Conservation (phyloP, 164 flowering plant genomes). For the Hamamelis virginiana region DNA sequence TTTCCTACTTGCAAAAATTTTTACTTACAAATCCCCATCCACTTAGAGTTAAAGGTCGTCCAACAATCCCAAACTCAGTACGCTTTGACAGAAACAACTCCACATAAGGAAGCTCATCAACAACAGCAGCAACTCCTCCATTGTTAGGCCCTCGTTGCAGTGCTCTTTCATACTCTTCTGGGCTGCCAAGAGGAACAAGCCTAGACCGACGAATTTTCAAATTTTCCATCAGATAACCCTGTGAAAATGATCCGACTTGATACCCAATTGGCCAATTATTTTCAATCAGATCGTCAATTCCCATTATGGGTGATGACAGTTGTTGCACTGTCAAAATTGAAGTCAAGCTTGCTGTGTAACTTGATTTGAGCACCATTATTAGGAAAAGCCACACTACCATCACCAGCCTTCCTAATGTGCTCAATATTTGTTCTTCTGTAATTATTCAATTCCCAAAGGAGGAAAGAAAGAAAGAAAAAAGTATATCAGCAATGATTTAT, state of each 20-base stretch:
- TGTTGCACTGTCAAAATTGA: slow-evolving; percentile 81
- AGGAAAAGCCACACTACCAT: slow-evolving; percentile 83
- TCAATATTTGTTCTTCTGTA: slow-evolving; percentile 65
- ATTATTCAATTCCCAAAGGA: slow-evolving; percentile 4
- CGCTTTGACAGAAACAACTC: slow-evolving; percentile 56
- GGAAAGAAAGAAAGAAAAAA: background rate
- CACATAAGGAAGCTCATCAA: slow-evolving; percentile 79
- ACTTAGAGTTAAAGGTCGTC: slow-evolving; percentile 62
- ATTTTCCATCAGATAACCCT: slow-evolving; percentile 43
- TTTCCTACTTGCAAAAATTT: too few relatives aligned
- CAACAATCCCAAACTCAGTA: slow-evolving; percentile 54
- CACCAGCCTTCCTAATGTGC: slow-evolving; percentile 65
- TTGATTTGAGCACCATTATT: slow-evolving; percentile 65
- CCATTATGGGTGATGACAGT: slow-evolving; percentile 67
- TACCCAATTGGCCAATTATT: slow-evolving; percentile 60
- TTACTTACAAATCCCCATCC: slow-evolving; percentile 82
- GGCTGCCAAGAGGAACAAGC: slow-evolving; percentile 39
- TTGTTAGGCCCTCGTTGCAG: slow-evolving; percentile 46
- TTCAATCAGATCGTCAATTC: slow-evolving; percentile 64
- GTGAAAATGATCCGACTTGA: slow-evolving; percentile 75
- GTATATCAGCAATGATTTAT: too few relatives aligned
- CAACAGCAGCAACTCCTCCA: slow-evolving; percentile 78
- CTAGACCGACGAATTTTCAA: slow-evolving; percentile 50
- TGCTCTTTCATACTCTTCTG: slow-evolving; percentile 63
- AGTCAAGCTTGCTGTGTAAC: slow-evolving; percentile 85